Evolutionary conservation across 1,139 yeast genomes (phyloP).

Genomic region (Torulaspora globosa): DNA sequence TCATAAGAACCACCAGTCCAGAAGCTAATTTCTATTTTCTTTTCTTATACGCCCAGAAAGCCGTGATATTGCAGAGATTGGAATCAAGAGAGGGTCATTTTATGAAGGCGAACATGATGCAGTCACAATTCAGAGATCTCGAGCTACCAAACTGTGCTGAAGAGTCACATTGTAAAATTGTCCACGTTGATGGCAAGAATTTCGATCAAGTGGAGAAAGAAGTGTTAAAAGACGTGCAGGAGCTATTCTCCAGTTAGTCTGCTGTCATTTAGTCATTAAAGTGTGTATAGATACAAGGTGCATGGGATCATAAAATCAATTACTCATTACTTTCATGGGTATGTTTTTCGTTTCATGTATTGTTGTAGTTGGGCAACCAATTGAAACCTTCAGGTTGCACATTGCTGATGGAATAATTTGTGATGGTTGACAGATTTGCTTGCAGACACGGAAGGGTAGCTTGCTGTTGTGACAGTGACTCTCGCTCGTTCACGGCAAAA

Average conservation of each 20-base stretch:
- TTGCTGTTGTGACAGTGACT: constrained; percentile 1
- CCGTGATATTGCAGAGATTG: constrained; percentile 58
- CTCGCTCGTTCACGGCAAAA: constrained; percentile 1
- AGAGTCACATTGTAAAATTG: constrained; percentile 32
- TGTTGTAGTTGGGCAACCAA: constrained; percentile 13
- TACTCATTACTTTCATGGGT: constrained; percentile 12
- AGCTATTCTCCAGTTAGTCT: constrained; percentile 1
- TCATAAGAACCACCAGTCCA: constrained; percentile 41
- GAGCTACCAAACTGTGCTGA: constrained; percentile 56
- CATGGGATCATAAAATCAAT: constrained; percentile 5
- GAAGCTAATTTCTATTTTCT: constrained; percentile 53
- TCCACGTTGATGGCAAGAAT: constrained; percentile 40
- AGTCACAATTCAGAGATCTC: constrained; percentile 69
- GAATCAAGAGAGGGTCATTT: constrained; percentile 64
- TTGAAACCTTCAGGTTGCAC: constrained; percentile 7
- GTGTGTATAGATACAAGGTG: constrained; percentile 8
- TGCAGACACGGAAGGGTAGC: constrained; percentile 12
- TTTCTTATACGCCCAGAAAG: constrained; percentile 61
- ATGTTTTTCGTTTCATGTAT: constrained; percentile 2
- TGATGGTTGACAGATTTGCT: constrained; percentile 18
- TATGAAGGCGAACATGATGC: constrained; percentile 82
- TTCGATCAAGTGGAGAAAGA: constrained; percentile 42
- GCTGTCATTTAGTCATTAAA: constrained; percentile 6
- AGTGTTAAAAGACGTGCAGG: constrained; percentile 27
- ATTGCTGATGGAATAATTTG: constrained; percentile 17